Percentiles rank a stretch among this genome's conserved stretches.
Conservation (phyloP, 2,329 filamentous ascomycete species). For the Lecanicillium sp. region DNA sequence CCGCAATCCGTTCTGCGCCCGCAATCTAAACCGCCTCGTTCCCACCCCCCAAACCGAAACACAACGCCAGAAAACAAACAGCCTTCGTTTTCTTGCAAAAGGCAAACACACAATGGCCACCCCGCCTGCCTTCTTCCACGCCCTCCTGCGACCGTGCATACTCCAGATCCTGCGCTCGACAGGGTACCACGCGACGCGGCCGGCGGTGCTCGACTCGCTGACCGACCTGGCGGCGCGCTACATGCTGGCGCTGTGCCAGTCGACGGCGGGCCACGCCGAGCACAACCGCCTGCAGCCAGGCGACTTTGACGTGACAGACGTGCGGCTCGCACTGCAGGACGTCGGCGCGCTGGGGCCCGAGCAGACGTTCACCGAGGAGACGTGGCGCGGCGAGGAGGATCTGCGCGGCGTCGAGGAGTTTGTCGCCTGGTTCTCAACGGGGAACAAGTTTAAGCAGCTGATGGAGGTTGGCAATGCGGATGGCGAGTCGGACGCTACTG, state of each 20-base stretch:
- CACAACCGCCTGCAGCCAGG: conserved; percentile 55
- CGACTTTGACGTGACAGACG: conserved; percentile 55
- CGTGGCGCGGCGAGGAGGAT: conserved; percentile 67
- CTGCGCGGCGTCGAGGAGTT: conserved; percentile 70
- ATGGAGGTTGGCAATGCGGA: conserved; percentile 71
- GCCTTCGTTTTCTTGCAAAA: too few species aligned
- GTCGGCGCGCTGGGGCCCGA: conserved; percentile 67
- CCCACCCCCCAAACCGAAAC: too few species aligned
- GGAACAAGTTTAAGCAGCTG: conserved; percentile 70
- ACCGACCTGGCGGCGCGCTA: conserved; percentile 82
- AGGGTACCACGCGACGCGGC: conserved; percentile 77
- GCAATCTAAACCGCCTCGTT: background rate
- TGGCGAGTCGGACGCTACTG: conserved; percentile 54
- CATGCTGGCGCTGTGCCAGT: conserved; percentile 64
- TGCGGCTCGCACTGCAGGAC: conserved; percentile 79
- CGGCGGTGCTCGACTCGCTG: conserved; percentile 78
- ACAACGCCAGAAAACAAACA: too few species aligned
- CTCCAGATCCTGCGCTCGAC: conserved; percentile 88
- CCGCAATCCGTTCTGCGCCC: too few species aligned
- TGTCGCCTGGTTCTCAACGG: conserved; percentile 65
- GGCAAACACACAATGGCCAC: conserved; percentile 29
- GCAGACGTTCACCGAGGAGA: conserved; percentile 58
- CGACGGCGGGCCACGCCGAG: conserved; percentile 62
- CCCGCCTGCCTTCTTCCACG: conserved; percentile 51
- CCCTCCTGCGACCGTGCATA: conserved; percentile 76